Conservation (phyloP, 192 early-diverging fungal genomes). For the Coemansia asiatica region DNA sequence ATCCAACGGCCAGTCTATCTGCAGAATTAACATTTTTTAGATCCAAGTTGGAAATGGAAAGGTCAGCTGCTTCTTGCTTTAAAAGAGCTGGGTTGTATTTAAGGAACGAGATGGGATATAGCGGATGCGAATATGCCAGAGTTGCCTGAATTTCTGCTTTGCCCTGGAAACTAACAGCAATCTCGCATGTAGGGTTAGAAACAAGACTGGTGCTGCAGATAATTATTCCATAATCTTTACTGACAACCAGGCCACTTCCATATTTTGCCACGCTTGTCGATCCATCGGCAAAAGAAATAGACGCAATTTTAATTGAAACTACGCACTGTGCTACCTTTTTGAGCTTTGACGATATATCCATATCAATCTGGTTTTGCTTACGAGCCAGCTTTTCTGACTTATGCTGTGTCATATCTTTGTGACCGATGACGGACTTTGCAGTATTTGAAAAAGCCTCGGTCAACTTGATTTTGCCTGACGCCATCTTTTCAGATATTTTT, state of each 20-base stretch:
- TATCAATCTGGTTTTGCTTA: background rate
- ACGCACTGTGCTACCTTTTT: background rate
- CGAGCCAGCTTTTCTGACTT: background rate
- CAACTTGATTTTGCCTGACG: background rate
- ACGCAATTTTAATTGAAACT: background rate
- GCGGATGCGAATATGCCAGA: constrained; percentile 5
- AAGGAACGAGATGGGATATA: constrained; percentile 6
- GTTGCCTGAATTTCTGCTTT: background rate
- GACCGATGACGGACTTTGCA: background rate
- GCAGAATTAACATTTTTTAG: background rate
- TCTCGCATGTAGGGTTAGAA: constrained; percentile 1
- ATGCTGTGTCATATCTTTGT: background rate
- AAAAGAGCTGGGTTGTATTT: background rate
- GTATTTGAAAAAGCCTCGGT: background rate
- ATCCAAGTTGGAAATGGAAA: background rate
- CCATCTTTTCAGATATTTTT: background rate
- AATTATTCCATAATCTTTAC: background rate
- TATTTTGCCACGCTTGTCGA: background rate
- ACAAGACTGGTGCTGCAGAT: background rate
- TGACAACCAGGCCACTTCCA: background rate
- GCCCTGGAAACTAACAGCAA: background rate
- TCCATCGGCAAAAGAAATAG: constrained; percentile 2
- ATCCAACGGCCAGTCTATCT: background rate
- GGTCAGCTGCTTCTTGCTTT: background rate
- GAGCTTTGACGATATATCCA: background rate